Evolutionary conservation across 768 basidiomycete species (phyloP), one percentile per base, ranked within the genome.

Genomic region (Termitomyces sp.): DNA sequence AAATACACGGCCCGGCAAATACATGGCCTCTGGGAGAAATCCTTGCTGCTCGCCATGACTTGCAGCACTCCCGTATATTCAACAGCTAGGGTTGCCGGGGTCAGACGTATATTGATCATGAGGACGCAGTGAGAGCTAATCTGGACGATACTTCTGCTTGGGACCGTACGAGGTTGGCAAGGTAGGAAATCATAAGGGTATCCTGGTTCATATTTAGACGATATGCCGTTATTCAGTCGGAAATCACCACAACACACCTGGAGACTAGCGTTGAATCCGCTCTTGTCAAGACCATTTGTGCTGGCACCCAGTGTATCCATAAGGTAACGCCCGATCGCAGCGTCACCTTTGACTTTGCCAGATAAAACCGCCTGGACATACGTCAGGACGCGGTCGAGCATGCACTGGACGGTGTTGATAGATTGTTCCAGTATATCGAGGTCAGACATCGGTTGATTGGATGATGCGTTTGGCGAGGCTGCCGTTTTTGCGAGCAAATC

Each of bases 1-100:
- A 64, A 12, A 65, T 74, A 11, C 63, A 74, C 35, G 87, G 85
- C 0, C 94, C 95, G 4, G 87, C 88, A 38, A 94, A 86, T 64
- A 98, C 92, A 15, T 98, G 96, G 96, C 97, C 96, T 0, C 70
- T 99, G 19, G 95, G 94, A 17, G 97, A 99, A 72, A 88, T 98
- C 41, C 77, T 98, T 30, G 85, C 89, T 37, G 82, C 84, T 41
- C 78, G 97, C 57, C 97, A 99, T 70, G 96, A 98, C 73, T 73
- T 94, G 65, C 91, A 94, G 70, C 96, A 98, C 73, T 95, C 93
- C 44, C 81, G 95, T 58, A 93, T 98, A 61, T 99, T 99, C 78
- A 99, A 99, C 72, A 90, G 88, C 72, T 89, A 69, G 62, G 63
- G 54, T 43, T 23, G 44, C 26, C n/a, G 43, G 28, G 26, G 26